Conservation (phyloP, 345 rosid genomes). For the Ceriops tagal region DNA sequence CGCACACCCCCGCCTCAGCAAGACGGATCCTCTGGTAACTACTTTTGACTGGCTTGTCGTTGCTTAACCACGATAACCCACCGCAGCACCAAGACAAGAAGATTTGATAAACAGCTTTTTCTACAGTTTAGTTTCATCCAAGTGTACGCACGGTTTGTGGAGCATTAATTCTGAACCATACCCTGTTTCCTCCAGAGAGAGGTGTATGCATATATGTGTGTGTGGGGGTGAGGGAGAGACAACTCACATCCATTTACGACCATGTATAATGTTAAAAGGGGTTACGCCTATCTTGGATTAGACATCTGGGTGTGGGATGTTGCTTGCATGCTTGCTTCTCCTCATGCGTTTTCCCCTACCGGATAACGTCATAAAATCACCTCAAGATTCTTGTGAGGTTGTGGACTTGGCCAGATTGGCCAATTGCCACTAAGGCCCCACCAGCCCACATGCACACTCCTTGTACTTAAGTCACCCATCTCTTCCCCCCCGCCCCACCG, state of each 20-base stretch:
- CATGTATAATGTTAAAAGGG: constrained; percentile 23
- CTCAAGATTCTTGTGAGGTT: constrained; percentile 42
- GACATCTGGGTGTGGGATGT: constrained; percentile 38
- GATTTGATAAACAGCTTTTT: constrained; percentile 5
- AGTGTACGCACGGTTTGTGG: constrained; percentile 7
- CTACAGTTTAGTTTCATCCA: background rate
- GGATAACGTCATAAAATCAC: constrained; percentile 41
- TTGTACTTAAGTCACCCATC: constrained; percentile 13
- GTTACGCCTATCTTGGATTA: constrained; percentile 32
- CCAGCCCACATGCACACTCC: constrained; percentile 45
- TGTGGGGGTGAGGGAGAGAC: constrained; percentile 8
- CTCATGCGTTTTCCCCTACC: constrained; percentile 29
- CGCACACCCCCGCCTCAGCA: background rate
- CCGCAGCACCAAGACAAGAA: background rate
- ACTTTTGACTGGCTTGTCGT: constrained; percentile 4
- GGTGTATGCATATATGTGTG: background rate
- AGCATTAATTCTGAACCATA: constrained; percentile 27
- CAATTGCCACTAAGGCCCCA: constrained; percentile 47
- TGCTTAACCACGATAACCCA: constrained; percentile 10
- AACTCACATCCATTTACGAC: constrained; percentile 27
- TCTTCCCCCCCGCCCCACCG: constrained; percentile 1
- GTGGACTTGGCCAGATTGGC: constrained; percentile 39
- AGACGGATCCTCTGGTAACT: constrained; percentile 15
- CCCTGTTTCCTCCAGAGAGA: background rate
- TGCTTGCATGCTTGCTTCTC: constrained; percentile 24